Base-by-base conservation (phyloP, 2,329 filamentous ascomycete species). In the Fusarium concolor region DNA sequence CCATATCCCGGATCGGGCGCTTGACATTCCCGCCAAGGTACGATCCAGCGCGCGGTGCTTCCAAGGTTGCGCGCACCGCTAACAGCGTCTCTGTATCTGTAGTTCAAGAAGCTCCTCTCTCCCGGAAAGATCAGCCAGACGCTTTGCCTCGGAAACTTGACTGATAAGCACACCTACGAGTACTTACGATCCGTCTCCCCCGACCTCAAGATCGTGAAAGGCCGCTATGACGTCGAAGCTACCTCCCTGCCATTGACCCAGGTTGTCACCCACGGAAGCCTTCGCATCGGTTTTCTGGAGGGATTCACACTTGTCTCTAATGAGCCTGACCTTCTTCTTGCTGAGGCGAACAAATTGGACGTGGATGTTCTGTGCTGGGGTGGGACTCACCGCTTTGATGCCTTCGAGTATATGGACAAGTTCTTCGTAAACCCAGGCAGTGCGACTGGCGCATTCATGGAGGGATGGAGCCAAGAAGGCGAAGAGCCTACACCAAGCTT, bases 1-100 rank as follows among this genome's bases (percentile, higher is more conserved):
- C 55, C 94, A 97, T 83, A 97, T 97, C 81, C 94, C 94, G 74
- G 94, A 97, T 81, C 87, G 94, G 78, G 94, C 93, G 74, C 89
- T 96, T 69, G 94, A 97, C 79, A 94, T 97, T 75, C 94, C 94
- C 62, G 86, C 91, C 79, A 97, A 97, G 89, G 93, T 94, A 85
- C 55, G 20, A 67, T 52, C 29, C 52, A 50, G 49, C 45, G 38
- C 54, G 44, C 45, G 55, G 56, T 56, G 41, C 54, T 63, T 26
- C 46, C 41, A 50, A 55, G 54, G 47, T 51, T 64, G 57, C 67
- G 60, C 61, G 51, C 52, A 66, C 65, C 70, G 67, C 74, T 74
- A 71, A 74, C 62, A 71, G 56, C 46, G 50, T 50, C 59, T 51
- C 52, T 46, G 26, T 43, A 18, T 47, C 15, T 50, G 54, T 78